These are phyloP conservation scores for Colletotrichum lindemuthianum DNA, from an alignment of 2,329 filamentous ascomycete species.

Conservation along the genomic window DNA sequence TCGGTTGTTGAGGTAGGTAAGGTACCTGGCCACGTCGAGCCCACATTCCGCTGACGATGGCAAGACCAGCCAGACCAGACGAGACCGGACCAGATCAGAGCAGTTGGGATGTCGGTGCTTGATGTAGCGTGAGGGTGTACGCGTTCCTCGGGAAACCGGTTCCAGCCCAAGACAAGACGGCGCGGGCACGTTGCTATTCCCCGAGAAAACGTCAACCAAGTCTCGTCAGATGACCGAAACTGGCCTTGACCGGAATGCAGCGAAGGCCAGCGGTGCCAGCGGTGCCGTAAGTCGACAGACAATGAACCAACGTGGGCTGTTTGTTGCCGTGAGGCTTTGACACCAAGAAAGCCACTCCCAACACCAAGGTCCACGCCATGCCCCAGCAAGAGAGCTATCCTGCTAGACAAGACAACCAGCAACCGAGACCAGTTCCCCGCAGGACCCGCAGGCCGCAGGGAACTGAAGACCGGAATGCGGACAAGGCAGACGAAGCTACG, in stretches of 20 bases:
- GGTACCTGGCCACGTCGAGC: background rate
- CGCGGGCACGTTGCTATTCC: conserved; percentile 3
- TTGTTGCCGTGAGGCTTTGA: conserved; percentile 2
- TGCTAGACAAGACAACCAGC: conserved; percentile 5
- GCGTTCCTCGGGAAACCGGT: background rate
- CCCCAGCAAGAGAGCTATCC: background rate
- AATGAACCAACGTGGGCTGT: conserved; percentile 10
- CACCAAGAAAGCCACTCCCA: background rate
- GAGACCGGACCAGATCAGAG: too few species aligned
- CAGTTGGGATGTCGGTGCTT: background rate
- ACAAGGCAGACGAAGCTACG: conserved; percentile 12
- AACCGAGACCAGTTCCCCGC: conserved; percentile 10
- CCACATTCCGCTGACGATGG: background rate
- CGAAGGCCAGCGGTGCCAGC: background rate
- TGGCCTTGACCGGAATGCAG: conserved; percentile 2
- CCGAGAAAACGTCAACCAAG: background rate
- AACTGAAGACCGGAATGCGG: conserved; percentile 17
- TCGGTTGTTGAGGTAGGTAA: background rate
- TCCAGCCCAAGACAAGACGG: background rate
- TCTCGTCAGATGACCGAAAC: conserved; percentile 1
- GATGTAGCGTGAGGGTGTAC: background rate
- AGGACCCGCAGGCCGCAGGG: conserved; percentile 16
- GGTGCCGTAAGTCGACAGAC: conserved; percentile 4
- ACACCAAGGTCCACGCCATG: background rate
- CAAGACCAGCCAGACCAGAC: too few species aligned